These are phyloP conservation scores for Coffea eugenioides DNA, from an alignment of 257 asterid species.

Conservation along the genomic window DNA sequence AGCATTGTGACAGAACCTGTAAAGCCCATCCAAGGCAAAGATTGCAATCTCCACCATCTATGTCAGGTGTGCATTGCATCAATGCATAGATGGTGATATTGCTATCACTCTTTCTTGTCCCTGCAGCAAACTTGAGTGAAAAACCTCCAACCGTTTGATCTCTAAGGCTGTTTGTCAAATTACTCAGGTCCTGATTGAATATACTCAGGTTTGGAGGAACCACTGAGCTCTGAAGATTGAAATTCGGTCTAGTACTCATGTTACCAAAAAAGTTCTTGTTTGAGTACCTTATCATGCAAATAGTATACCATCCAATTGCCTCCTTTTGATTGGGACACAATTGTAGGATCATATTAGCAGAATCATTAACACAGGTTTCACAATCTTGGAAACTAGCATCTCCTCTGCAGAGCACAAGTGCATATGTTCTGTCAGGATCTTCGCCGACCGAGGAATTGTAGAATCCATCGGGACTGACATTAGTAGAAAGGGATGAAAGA, in stretches of 20 bases:
- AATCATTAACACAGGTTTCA: slow-evolving; percentile 20
- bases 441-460: slow-evolving; percentile 20
- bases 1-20: neutral
- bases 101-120: neutral
- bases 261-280: slow-evolving; percentile 11
- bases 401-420: slow-evolving; percentile 32
- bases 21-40: slow-evolving; percentile 15
- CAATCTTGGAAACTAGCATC: slow-evolving; percentile 25
- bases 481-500: slow-evolving; percentile 28
- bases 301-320: slow-evolving; percentile 18
- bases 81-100: neutral
- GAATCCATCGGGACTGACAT: slow-evolving; percentile 23
- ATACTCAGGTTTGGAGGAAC: neutral
- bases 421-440: slow-evolving; percentile 11
- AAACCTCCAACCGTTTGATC: neutral
- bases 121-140: slow-evolving; percentile 16
- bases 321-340: slow-evolving; percentile 19
- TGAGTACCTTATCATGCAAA: slow-evolving; percentile 32
- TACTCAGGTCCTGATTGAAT: neutral
- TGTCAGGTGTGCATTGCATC: slow-evolving; percentile 32
- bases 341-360: neutral
- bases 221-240: neutral
- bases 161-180: slow-evolving; percentile 5
- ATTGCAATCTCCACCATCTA: slow-evolving; percentile 8
- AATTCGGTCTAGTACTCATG: neutral